Evolutionary conservation across 2,329 filamentous ascomycete species (phyloP).

Genomic region (Xylariaceae sp.): DNA sequence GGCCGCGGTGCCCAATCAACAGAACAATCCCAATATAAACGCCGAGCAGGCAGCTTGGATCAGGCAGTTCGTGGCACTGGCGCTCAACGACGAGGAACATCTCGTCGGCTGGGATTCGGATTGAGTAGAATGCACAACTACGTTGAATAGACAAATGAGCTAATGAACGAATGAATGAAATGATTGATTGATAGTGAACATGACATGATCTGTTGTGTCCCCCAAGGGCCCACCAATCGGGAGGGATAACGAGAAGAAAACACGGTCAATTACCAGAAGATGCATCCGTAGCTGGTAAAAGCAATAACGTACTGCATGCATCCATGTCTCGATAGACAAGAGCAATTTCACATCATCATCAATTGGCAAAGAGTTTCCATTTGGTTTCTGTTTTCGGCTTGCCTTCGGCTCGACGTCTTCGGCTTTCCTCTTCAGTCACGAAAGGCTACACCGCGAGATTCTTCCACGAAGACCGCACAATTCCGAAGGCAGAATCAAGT

Average conservation of each 20-base stretch:
- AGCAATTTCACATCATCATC: not conserved
- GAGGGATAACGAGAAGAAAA: not conserved
- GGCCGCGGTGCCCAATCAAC: constrained; percentile 21
- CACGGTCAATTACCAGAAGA: not conserved
- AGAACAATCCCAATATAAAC: constrained; percentile 35
- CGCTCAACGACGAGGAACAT: constrained; percentile 51
- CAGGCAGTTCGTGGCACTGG: constrained; percentile 51
- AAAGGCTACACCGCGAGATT: not conserved
- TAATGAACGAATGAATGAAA: constrained; percentile 11
- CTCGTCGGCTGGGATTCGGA: constrained; percentile 42
- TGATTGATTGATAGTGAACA: not conserved
- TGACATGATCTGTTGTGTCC: constrained; percentile 1
- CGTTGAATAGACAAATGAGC: constrained; percentile 11
- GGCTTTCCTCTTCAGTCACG: not conserved
- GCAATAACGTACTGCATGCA: not conserved
- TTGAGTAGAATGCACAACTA: constrained; percentile 24
- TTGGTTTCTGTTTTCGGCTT: not conserved
- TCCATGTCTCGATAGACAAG: not conserved
- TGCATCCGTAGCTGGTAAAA: not conserved
- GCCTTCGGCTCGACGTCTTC: not conserved
- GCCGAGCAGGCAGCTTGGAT: constrained; percentile 50
- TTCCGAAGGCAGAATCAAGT: not conserved
- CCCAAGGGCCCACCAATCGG: not conserved
- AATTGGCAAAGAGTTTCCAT: not conserved
- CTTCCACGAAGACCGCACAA: not conserved